Conservation (phyloP, 495 filamentous ascomycete genomes). For the Bathelium albidoporum region DNA sequence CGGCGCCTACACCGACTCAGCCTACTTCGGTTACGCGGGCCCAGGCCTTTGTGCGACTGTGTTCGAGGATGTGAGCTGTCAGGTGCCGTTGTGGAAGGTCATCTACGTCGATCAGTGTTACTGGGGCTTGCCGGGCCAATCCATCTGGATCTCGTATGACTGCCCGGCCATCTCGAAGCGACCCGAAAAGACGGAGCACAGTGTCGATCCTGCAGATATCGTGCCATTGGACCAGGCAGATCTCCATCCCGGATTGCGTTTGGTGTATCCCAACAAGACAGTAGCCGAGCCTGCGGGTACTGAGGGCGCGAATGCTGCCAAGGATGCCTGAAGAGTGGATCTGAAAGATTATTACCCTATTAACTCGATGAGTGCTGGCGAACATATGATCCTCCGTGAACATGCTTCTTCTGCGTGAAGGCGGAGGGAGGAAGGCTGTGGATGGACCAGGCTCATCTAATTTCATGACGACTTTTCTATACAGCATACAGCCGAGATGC, state of each 20-base stretch:
- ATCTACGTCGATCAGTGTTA: neutral
- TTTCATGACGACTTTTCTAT: too few species aligned
- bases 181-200: too few species aligned
- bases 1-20: neutral
- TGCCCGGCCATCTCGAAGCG: neutral
- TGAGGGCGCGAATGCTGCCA: too few species aligned
- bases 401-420: too few species aligned
- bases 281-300: neutral
- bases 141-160: neutral
- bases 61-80: neutral
- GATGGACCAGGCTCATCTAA: too few species aligned
- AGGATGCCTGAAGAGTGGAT: too few species aligned
- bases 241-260: neutral
- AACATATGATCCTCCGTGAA: too few species aligned
- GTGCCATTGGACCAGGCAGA: neutral
- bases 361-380: too few species aligned
- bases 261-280: neutral
- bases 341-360: too few species aligned
- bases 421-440: too few species aligned
- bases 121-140: neutral
- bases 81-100: neutral
- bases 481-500: too few species aligned
- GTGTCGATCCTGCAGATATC: neutral
- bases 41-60: neutral
- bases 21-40: neutral